Percentiles rank a stretch among this genome's conserved stretches.
phyloP scores from a whole-genome alignment of 139 green algal genomes.

The Microglena sp. region DNA sequence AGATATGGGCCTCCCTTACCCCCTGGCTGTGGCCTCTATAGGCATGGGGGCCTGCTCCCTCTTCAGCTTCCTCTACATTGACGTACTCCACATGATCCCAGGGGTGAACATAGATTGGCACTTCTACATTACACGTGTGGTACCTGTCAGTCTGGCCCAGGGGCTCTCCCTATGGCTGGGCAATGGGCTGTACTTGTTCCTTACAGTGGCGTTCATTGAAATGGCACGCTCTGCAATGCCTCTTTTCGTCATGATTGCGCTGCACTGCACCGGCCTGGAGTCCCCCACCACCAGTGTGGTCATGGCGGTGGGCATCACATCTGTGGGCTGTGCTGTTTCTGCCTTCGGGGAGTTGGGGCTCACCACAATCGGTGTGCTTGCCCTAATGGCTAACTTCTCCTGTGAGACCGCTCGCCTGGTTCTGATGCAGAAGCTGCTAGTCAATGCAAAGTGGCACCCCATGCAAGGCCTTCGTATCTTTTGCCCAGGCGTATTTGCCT shows the following conservation, averaged over 20 bases:
- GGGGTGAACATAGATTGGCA: neutral
- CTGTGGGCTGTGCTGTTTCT: conserved; percentile 14
- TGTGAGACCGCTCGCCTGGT: conserved; percentile 20
- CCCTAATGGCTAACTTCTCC: conserved; percentile 10
- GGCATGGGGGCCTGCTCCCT: conserved; percentile 13
- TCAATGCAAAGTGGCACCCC: neutral
- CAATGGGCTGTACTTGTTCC: conserved; percentile 25
- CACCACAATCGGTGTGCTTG: neutral
- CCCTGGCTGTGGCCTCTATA: conserved; percentile 18
- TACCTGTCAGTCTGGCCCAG: conserved; percentile 12
- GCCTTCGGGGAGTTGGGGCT: conserved; percentile 26
- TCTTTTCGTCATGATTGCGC: conserved; percentile 17
- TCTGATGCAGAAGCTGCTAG: conserved; percentile 15
- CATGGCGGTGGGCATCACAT: conserved; percentile 13
- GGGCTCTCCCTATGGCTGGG: conserved; percentile 12
- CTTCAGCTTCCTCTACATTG: conserved; percentile 12
- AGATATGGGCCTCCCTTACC: conserved; percentile 5
- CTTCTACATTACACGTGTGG: conserved; percentile 20
- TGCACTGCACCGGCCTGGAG: conserved; percentile 19
- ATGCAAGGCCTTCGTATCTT: neutral
- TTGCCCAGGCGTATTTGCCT: neutral
- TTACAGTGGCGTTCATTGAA: conserved; percentile 29
- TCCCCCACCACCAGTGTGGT: conserved; percentile 15
- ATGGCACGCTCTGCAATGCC: conserved; percentile 23
- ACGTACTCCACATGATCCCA: conserved; percentile 9